phyloP scores from a whole-genome alignment of 768 basidiomycete genomes.

The Pleurotus giganteus region DNA sequence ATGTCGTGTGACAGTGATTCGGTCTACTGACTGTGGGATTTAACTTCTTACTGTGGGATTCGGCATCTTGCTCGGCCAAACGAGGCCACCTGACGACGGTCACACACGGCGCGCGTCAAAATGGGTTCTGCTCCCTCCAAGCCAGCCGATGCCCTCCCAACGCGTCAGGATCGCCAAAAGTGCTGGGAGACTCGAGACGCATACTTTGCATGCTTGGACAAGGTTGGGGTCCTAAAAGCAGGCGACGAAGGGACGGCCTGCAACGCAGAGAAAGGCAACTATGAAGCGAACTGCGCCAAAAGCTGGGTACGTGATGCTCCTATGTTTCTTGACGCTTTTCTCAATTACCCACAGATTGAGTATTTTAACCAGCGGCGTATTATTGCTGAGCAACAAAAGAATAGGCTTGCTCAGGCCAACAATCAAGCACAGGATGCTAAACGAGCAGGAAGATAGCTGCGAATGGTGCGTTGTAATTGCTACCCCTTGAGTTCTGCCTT shows the following conservation, averaged over 20 bases:
- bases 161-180: conserved; percentile 61
- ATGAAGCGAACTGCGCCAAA: conserved; percentile 76
- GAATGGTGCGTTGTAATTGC: neutral
- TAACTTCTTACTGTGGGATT: neutral
- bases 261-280: conserved; percentile 48
- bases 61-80: neutral
- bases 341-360: conserved; percentile 59
- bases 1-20: neutral
- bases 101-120: neutral
- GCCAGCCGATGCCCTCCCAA: neutral
- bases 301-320: conserved; percentile 71
- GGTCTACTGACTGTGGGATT: neutral
- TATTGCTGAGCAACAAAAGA: conserved; percentile 77
- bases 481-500: neutral
- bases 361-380: conserved; percentile 93
- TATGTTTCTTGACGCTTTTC: neutral
- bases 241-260: conserved; percentile 72
- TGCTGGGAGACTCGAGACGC: conserved; percentile 87
- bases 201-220: conserved; percentile 85
- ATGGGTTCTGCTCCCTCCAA: conserved; percentile 8
- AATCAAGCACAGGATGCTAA: conserved; percentile 18
- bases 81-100: neutral
- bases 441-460: neutral
- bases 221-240: conserved; percentile 62
- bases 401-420: conserved; percentile 51